A percentile compares a stretch with the other conserved stretches of the same genome.
Evolutionary conservation across 2,329 filamentous ascomycete genomes (phyloP).

Genomic region (Cercospora canescens): DNA sequence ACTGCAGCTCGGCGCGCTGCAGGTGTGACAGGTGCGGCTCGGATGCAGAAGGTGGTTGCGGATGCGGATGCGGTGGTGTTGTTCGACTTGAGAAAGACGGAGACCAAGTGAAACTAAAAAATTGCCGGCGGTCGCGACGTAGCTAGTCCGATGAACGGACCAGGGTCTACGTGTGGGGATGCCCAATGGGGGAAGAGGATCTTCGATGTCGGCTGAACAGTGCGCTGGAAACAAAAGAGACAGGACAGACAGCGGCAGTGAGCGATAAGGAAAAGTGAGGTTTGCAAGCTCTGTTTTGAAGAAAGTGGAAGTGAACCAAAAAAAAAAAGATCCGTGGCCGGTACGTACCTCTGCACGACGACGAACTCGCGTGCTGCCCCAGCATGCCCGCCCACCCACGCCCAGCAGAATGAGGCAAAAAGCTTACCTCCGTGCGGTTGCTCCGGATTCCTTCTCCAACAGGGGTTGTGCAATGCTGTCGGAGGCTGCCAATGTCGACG

Average conservation of each 20-base stretch:
- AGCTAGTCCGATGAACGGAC: background rate
- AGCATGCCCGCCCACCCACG: background rate
- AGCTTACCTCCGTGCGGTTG: background rate
- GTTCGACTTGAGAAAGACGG: background rate
- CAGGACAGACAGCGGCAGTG: background rate
- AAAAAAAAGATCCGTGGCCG: background rate
- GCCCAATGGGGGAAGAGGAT: background rate
- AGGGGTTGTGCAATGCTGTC: background rate
- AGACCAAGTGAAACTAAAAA: background rate
- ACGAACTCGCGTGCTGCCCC: background rate
- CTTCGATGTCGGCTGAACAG: background rate
- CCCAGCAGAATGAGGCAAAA: background rate
- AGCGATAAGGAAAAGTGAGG: background rate
- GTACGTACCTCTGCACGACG: background rate
- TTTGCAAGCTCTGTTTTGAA: background rate
- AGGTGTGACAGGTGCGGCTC: constrained; percentile 5
- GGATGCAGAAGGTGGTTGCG: background rate
- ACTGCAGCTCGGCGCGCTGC: constrained; percentile 30
- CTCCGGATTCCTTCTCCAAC: background rate
- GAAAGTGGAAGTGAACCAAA: background rate
- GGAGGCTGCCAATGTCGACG: background rate
- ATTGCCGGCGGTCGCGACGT: constrained; percentile 1
- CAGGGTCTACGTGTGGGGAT: background rate
- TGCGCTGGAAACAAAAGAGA: background rate
- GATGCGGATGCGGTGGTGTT: background rate